phyloP scores from a whole-genome alignment of 2,329 filamentous ascomycete species.

The Pseudocercospora musae region DNA sequence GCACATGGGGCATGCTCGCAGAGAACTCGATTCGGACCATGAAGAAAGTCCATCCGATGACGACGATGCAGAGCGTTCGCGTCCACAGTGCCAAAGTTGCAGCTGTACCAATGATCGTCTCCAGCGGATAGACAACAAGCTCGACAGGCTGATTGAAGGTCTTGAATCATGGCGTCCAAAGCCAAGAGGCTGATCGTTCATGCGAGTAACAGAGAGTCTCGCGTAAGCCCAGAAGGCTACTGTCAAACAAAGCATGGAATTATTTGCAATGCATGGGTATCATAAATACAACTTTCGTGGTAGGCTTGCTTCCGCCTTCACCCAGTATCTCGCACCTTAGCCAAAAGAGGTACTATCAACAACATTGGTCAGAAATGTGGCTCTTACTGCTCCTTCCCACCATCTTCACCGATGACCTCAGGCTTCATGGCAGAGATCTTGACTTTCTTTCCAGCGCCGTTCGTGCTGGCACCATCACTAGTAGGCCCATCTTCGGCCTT shows the following conservation, averaged over 20 bases:
- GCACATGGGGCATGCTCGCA: not conserved
- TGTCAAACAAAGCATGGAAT: not conserved
- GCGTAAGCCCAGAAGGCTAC: not conserved
- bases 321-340: not conserved
- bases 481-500: slow-evolving; percentile 26
- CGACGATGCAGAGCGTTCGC: not conserved
- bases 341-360: not conserved
- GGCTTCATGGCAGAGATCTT: slow-evolving; percentile 21
- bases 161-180: not conserved
- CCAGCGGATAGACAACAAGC: not conserved
- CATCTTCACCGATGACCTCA: not conserved
- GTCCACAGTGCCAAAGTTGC: not conserved
- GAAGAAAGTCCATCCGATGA: not conserved
- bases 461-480: not conserved
- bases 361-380: not conserved
- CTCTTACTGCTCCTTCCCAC: not conserved
- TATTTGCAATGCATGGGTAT: not conserved
- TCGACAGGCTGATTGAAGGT: not conserved
- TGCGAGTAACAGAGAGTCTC: too few species aligned
- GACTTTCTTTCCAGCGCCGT: slow-evolving; percentile 26
- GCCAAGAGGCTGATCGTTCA: not conserved
- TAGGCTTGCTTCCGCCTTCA: not conserved
- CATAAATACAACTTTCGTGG: not conserved
- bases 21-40: not conserved
- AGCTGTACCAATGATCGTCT: not conserved